Base-by-base conservation (phyloP, 257 asterid genomes). In the Pogostemon cablin region DNA sequence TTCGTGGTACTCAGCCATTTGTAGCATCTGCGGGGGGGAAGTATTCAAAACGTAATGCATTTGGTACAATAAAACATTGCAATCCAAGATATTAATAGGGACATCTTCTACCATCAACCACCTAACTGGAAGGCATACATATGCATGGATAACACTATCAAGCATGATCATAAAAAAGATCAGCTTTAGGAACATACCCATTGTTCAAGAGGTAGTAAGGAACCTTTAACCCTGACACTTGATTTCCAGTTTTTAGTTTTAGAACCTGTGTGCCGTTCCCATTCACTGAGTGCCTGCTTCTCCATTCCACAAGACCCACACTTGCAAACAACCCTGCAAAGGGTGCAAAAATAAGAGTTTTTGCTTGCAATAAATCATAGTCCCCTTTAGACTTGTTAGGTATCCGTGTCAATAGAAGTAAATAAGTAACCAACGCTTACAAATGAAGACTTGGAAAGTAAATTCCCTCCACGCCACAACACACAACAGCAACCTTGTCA, bases 211-310 rank as follows among this genome's bases (percentile, higher is more conserved):
- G 93, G 92, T 60, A 85, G 58, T 82, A 85, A 74, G 79, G 98
- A 86, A 70, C 89, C 92, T 78, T 91, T 95, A 78, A 95, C 96
- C 81, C 80, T 83, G 73, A 95, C 90, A 84, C 97, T 91, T 50
- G 95, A 77, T 83, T 84, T 95, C 99, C 99, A 95, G 81, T 91
- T 88, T 80, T 88, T 95, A 10, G 80, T 72, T 83, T 71, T 91
- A 59, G 88, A 86, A 54, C 98, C 99, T 5, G 97, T 92, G 81
- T 95, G 99, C 65, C 95, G 81, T 78, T 86, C 98, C 99, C 99
- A 95, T 74, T 89, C 96, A 76, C 92, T 91, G 63, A 95, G 95
- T 69, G 96, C 85, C 86, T 81, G 93, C 82, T 91, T 95, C 72
- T 91, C 90, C 61, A 82, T 79, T 83, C 98, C 97, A 79, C 99